Evolutionary conservation across 805 yeast genomes (phyloP).

Genomic region (Metschnikowia baotianmanensis): DNA sequence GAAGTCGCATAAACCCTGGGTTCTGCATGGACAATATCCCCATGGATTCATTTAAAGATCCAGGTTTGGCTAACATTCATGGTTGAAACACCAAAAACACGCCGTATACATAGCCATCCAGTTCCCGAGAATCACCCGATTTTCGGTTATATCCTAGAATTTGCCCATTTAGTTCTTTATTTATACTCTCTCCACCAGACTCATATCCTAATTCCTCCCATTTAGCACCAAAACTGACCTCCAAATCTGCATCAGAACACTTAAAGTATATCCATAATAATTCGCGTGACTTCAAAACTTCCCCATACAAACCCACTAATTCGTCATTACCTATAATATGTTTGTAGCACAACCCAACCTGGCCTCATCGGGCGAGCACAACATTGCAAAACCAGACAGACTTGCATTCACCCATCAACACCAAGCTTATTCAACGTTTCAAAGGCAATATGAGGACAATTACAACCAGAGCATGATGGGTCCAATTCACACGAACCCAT

Average conservation of each 20-base stretch:
- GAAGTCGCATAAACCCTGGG: background rate
- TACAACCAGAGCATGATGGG: background rate
- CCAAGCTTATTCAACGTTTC: background rate
- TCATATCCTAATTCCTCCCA: no score
- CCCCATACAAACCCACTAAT: background rate
- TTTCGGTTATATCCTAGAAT: no score
- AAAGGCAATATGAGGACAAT: background rate
- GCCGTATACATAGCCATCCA: no score
- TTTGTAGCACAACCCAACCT: background rate
- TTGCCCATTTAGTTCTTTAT: no score
- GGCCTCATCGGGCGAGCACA: constrained; percentile 2
- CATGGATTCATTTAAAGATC: background rate
- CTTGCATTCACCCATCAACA: background rate
- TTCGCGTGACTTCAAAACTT: background rate
- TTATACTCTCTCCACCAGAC: no score
- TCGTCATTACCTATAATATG: background rate
- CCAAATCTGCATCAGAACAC: no score
- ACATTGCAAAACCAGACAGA: background rate
- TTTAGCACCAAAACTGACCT: no score
- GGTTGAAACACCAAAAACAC: background rate
- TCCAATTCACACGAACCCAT: background rate
- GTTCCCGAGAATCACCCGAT: no score
- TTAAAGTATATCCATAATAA: no score
- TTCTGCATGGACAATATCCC: background rate
- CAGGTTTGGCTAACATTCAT: background rate